These are phyloP conservation scores for Sclerospora graminicola DNA, from an alignment of 352 stramenopile genomes.

Conservation along the genomic window DNA sequence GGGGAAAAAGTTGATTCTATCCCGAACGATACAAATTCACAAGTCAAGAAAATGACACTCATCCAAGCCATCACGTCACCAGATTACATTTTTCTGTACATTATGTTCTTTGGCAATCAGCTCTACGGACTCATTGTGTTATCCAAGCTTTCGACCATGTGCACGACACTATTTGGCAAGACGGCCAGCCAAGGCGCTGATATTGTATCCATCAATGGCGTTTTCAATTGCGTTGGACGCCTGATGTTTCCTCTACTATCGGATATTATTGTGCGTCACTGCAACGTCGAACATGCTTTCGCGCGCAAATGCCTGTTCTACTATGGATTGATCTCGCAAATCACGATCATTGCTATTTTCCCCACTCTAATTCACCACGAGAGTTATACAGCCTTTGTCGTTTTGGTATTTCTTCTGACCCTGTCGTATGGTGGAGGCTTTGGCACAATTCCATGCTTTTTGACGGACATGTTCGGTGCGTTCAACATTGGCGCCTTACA, in stretches of 20 bases:
- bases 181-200: slow-evolving; percentile 25
- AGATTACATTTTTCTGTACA: slow-evolving; percentile 60
- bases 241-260: slow-evolving; percentile 38
- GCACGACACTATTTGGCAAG: slow-evolving; percentile 37
- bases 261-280: slow-evolving; percentile 28
- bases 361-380: slow-evolving; percentile 46
- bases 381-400: slow-evolving; percentile 47
- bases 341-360: slow-evolving; percentile 47
- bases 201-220: slow-evolving; percentile 56
- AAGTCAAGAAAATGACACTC: slow-evolving; percentile 40
- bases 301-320: slow-evolving; percentile 55
- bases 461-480: slow-evolving; percentile 80
- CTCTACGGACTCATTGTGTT: slow-evolving; percentile 55
- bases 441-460: slow-evolving; percentile 62
- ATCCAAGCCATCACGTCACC: slow-evolving; percentile 40
- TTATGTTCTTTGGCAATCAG: slow-evolving; percentile 62
- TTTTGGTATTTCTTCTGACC: slow-evolving; percentile 58
- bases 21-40: slow-evolving; percentile 17
- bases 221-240: slow-evolving; percentile 54
- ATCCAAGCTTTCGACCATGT: slow-evolving; percentile 57
- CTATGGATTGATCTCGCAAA: slow-evolving; percentile 40
- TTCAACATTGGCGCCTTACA: slow-evolving; percentile 80
- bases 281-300: slow-evolving; percentile 45
- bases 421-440: slow-evolving; percentile 65
- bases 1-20: slow-evolving; percentile 17